Evolutionary conservation across 2,329 filamentous ascomycete genomes (phyloP), one percentile per base, ranked within the genome.

Genomic region (Claviceps digitariae): DNA sequence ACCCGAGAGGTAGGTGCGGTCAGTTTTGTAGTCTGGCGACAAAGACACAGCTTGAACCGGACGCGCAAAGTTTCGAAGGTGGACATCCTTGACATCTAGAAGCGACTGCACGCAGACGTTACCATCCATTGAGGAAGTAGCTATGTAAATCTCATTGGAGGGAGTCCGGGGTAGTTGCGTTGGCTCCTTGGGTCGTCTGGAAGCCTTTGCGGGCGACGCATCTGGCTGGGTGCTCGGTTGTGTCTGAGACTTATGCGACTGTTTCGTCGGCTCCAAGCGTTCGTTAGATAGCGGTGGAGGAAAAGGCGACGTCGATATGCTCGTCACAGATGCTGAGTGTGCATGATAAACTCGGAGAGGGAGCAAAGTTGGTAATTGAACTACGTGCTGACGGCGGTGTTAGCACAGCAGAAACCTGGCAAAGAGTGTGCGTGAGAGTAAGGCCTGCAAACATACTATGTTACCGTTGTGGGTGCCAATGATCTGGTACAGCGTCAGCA

Each of bases 391-490:
- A 27, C 54, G 41, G 51, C 20, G 25, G 27, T 20, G 41, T 56
- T 46, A 54, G 34, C 15, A 40, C 2, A 36, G 5, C 27, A 36
- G 4, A 46, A 45, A 29, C 15, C 12, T 27, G 13, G n/a, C 9
- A 21, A 20, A 25, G n/a, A 4, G 1, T 21, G 9, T 52, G 13
- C n/a, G 31, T 8, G n/a, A 44, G 20, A 23, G 31, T 8, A 21
- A 44, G 20, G 17, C 6, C 2, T 17, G 15, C 27, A 41, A 50
- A 72, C 85, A 74, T 76, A 94, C 89, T 63, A 97, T 91, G 63
- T 93, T 95, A 62, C 93, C 93, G 71, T 95, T 95, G 68, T 98
- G 91, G 34, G 93, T 96, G 59, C 91, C 93, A 61, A 95, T 76
- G 57, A 96, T 85, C 87, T 91, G 69, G 58, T 60, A 59, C 72